These are phyloP conservation scores for Akebia trifoliata DNA, from an alignment of 164 flowering plant genomes.

Conservation along the genomic window DNA sequence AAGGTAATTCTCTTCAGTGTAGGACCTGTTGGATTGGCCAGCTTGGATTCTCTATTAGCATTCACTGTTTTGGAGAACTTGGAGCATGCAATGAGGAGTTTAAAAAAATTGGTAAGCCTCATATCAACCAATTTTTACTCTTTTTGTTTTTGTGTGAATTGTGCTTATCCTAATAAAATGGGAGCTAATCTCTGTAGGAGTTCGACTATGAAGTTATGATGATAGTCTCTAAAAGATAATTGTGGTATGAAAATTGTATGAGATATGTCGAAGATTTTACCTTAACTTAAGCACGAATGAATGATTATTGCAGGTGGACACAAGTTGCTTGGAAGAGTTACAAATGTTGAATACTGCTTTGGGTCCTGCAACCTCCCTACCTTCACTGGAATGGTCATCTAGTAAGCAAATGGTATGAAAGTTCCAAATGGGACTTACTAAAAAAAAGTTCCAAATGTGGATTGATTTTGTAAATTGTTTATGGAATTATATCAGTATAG, in stretches of 20 bases:
- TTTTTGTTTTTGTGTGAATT: background rate
- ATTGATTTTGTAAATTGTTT: background rate
- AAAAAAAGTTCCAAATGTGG: background rate
- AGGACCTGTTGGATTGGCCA: conserved; percentile 27
- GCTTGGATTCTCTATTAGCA: conserved; percentile 24
- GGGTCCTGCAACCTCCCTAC: conserved; percentile 25
- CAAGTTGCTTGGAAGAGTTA: conserved; percentile 19
- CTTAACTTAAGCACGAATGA: background rate
- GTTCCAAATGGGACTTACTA: background rate
- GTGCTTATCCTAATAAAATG: background rate
- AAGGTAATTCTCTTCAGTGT: conserved; percentile 18
- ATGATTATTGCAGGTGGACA: conserved; percentile 18
- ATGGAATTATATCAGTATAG: background rate
- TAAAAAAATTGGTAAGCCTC: conserved; percentile 21
- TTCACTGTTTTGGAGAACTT: conserved; percentile 16
- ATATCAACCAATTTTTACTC: background rate
- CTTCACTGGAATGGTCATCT: conserved; percentile 20
- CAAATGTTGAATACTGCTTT: conserved; percentile 17
- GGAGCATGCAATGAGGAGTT: conserved; percentile 15
- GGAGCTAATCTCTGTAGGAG: background rate
- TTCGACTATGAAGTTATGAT: background rate
- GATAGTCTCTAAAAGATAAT: background rate
- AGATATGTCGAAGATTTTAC: background rate
- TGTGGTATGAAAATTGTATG: background rate
- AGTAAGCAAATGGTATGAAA: conserved; percentile 23